Conservation (phyloP, 805 yeast genomes). For the Wickerhamomyces rabaulensis region DNA sequence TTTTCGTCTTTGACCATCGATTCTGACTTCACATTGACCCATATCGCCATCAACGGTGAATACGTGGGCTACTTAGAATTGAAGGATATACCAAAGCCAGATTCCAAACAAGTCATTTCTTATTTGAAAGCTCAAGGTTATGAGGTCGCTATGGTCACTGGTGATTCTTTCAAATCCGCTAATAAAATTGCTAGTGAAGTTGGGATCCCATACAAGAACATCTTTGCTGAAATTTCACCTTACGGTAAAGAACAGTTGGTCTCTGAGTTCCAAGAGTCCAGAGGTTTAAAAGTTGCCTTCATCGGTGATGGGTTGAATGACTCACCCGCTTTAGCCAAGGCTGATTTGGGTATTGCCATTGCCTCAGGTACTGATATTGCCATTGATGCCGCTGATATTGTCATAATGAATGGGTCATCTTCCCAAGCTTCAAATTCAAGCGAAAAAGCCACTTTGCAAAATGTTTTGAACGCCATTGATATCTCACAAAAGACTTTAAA, state of each 20-base stretch:
- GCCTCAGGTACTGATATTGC: conserved; percentile 95
- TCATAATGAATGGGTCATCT: conserved; percentile 43
- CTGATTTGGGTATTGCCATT: conserved; percentile 87
- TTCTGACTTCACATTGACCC: conserved; percentile 42
- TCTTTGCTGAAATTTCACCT: conserved; percentile 76
- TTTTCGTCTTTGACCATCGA: conserved; percentile 17
- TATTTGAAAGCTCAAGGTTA: conserved; percentile 48
- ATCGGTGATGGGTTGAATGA: conserved; percentile 98
- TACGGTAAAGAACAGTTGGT: conserved; percentile 69
- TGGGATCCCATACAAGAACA: conserved; percentile 58
- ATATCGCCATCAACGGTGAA: conserved; percentile 51
- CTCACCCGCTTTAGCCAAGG: conserved; percentile 89
- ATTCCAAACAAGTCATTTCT: conserved; percentile 55
- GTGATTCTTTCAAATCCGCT: conserved; percentile 70
- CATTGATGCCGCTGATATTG: conserved; percentile 93
- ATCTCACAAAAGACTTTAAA: conserved; percentile 65
- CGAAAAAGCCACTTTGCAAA: conserved; percentile 28
- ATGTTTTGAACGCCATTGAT: conserved; percentile 54
- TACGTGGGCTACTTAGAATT: conserved; percentile 65
- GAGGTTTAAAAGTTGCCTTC: conserved; percentile 59
- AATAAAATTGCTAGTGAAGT: conserved; percentile 55
- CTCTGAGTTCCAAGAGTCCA: conserved; percentile 40
- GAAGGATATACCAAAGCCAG: conserved; percentile 61
- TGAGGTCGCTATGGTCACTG: conserved; percentile 82
- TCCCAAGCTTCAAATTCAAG: not conserved